Evolutionary conservation across 2,329 filamentous ascomycete genomes (phyloP).

Genomic region (Aureobasidium uvarum): DNA sequence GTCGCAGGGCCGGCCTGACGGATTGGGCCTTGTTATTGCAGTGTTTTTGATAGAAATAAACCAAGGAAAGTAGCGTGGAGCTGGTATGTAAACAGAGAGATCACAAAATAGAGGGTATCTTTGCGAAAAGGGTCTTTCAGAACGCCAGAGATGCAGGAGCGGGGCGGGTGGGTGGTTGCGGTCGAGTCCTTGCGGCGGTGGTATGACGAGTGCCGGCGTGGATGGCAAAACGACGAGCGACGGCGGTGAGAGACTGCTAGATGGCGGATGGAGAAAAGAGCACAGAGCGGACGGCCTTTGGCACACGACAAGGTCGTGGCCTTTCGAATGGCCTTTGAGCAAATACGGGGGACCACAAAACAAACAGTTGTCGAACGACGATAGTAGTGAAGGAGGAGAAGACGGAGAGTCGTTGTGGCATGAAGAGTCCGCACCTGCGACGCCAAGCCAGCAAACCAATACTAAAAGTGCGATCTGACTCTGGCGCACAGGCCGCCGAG

Average conservation of each 20-base stretch:
- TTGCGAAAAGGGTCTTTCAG: constrained; percentile 27
- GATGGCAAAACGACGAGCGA: constrained; percentile 16
- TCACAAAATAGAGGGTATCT: constrained; percentile 24
- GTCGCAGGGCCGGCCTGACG: constrained; percentile 25
- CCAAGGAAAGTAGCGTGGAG: constrained; percentile 26
- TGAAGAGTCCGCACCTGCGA: constrained; percentile 2
- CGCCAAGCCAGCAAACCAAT: constrained; percentile 8
- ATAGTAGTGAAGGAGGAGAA: constrained; percentile 28
- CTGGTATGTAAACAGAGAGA: constrained; percentile 15
- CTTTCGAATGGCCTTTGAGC: constrained; percentile 34
- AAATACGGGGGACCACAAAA: constrained; percentile 32
- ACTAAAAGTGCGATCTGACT: constrained; percentile 6
- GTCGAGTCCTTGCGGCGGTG: constrained; percentile 25
- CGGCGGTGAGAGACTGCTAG: constrained; percentile 13
- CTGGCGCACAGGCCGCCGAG: not conserved
- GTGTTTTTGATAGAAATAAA: constrained; percentile 1
- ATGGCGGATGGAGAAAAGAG: constrained; percentile 26
- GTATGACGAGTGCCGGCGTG: constrained; percentile 23
- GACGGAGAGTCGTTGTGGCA: constrained; percentile 19
- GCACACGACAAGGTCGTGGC: constrained; percentile 41
- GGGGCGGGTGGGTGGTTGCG: constrained; percentile 16
- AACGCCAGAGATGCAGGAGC: constrained; percentile 20
- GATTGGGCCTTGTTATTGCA: constrained; percentile 21
- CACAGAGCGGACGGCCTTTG: constrained; percentile 34
- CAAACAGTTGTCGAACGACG: constrained; percentile 43